Percentiles rank a stretch among this genome's conserved stretches.
Evolutionary conservation across 179 eudicot genomes (phyloP).

Genomic region (Actinidia polygama): DNA sequence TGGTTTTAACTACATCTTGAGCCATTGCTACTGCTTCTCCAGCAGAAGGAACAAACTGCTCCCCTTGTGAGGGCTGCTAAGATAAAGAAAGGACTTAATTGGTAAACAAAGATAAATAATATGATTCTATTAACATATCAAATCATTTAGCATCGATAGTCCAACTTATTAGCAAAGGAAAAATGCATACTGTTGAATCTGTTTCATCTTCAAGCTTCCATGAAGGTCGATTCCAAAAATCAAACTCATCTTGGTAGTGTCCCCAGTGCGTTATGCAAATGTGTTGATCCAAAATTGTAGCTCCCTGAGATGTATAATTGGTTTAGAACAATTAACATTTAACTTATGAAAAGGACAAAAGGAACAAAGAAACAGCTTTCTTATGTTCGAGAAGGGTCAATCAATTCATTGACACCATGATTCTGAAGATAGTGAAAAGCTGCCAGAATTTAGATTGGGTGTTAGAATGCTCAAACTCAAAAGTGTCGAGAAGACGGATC

Average conservation of each 20-base stretch:
- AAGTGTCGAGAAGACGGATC: neutral
- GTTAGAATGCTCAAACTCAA: neutral
- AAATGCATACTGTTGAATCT: constrained; percentile 39
- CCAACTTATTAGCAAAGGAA: constrained; percentile 12
- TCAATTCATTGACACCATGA: neutral
- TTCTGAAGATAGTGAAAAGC: neutral
- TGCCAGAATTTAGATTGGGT: neutral
- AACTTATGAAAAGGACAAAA: constrained; percentile 12
- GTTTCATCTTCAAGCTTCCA: constrained; percentile 43
- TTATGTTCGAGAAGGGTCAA: neutral
- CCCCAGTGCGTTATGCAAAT: constrained; percentile 74
- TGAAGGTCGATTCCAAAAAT: constrained; percentile 50
- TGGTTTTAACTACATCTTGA: constrained; percentile 73
- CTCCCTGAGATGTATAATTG: constrained; percentile 47
- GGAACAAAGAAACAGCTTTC: neutral
- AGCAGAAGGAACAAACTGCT: constrained; percentile 54
- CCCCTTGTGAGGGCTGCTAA: constrained; percentile 40
- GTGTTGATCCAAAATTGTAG: constrained; percentile 63
- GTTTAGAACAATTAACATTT: constrained; percentile 3
- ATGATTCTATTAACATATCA: neutral
- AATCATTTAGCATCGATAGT: neutral
- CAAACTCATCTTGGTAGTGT: constrained; percentile 51
- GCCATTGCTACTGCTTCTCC: constrained; percentile 79
- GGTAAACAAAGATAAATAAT: neutral
- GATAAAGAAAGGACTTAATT: neutral